Percentiles rank a stretch among this genome's conserved stretches.
Conservation (phyloP, 2,329 filamentous ascomycete species). For the Tolypocladium ovalisporum region DNA sequence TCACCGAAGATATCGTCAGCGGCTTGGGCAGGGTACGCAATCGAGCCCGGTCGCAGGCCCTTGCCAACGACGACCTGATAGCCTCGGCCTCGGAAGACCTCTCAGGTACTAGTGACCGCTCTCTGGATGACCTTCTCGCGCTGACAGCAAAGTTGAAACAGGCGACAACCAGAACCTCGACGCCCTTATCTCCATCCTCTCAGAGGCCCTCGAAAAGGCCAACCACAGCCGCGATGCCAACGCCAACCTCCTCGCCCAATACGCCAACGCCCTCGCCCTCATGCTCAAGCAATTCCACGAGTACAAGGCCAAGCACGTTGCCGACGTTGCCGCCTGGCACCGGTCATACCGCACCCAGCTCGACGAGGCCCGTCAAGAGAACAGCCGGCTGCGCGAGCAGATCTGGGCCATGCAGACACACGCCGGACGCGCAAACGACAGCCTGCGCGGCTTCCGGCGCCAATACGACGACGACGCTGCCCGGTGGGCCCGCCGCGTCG, state of each 20-base stretch:
- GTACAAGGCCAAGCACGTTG: constrained; percentile 52
- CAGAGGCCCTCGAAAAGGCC: constrained; percentile 50
- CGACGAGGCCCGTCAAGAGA: constrained; percentile 54
- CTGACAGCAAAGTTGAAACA: constrained; percentile 14
- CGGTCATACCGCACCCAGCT: constrained; percentile 55
- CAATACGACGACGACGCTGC: constrained; percentile 45
- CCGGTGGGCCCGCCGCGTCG: constrained; percentile 41
- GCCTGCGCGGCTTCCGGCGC: constrained; percentile 44
- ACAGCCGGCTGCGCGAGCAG: constrained; percentile 50
- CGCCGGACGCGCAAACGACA: constrained; percentile 46
- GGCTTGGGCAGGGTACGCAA: constrained; percentile 51
- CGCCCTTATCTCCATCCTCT: constrained; percentile 47
- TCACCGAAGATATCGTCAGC: constrained; percentile 53
- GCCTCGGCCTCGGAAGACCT: constrained; percentile 44
- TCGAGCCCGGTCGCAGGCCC: constrained; percentile 37
- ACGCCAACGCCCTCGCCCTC: constrained; percentile 43
- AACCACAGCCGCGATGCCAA: constrained; percentile 51
- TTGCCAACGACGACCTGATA: constrained; percentile 49
- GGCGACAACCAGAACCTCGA: constrained; percentile 51
- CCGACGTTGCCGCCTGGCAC: constrained; percentile 54
- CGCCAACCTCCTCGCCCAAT: constrained; percentile 44
- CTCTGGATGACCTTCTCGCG: not conserved
- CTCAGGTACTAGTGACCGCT: constrained; percentile 28
- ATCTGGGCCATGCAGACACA: constrained; percentile 57
- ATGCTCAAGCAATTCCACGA: constrained; percentile 55